Percentiles rank a stretch among this genome's conserved stretches.
These are phyloP conservation scores for Fusarium sp. DNA, from an alignment of 2,329 filamentous ascomycete genomes.

Conservation along the genomic window DNA sequence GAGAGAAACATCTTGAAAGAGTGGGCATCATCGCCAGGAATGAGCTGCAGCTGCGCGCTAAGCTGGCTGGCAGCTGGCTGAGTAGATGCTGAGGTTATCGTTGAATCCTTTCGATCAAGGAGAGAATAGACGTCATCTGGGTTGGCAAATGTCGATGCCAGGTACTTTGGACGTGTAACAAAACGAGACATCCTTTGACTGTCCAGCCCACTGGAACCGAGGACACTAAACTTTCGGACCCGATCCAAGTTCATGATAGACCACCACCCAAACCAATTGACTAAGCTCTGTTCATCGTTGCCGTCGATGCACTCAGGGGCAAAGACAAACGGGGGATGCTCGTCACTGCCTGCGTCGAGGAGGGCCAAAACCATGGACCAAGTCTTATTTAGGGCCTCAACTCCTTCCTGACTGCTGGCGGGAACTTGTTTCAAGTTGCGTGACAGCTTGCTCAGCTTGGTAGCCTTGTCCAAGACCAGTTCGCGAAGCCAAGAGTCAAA, in stretches of 20 bases:
- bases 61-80: not conserved
- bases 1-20: conserved; percentile 16
- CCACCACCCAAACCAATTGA: conserved; percentile 73
- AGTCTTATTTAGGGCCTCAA: conserved; percentile 39
- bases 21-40: conserved; percentile 10
- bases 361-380: conserved; percentile 34
- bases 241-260: conserved; percentile 58
- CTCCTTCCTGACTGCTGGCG: conserved; percentile 5
- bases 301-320: conserved; percentile 61
- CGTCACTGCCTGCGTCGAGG: conserved; percentile 18
- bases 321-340: conserved; percentile 52
- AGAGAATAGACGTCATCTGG: conserved; percentile 46
- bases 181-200: conserved; percentile 38
- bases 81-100: not conserved
- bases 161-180: conserved; percentile 46
- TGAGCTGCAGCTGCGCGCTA: not conserved
- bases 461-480: conserved; percentile 37
- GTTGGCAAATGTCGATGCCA: conserved; percentile 47
- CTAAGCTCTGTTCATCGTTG: conserved; percentile 70
- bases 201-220: conserved; percentile 56
- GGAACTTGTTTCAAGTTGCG: not conserved
- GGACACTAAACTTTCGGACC: conserved; percentile 65
- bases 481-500: conserved; percentile 46
- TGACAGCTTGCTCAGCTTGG: not conserved
- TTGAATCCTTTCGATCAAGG: conserved; percentile 4